Evolutionary conservation across 257 asterid species (phyloP), one percentile per base, ranked within the genome.

Genomic region (Leonotis leonurus): DNA sequence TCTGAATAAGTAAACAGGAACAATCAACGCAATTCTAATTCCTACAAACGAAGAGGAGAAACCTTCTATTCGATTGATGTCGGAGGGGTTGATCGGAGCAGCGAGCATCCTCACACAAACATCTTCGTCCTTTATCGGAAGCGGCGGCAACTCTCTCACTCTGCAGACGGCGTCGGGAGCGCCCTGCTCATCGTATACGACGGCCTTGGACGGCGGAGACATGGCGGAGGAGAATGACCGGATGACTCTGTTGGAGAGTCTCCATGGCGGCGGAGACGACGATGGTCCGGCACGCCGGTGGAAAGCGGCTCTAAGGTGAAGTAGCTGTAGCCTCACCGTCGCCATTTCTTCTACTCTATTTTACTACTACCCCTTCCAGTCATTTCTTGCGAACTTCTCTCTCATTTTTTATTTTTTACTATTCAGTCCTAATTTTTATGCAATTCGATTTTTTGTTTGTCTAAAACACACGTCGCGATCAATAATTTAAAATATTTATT

Each of bases 21-120:
- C 10, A 66, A 30, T 48, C 30, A 40, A 45, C 40, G 39, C 4
- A 18, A 40, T 45, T 59, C 30, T 17, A 53, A 18, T 32, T 45
- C 63, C 30, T 17, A 53, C 55, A 24, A 6, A 36, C 37, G 13
- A 33, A 52, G 14, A 50, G 55, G 60, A 65, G 32, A 27, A 3
- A 90, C 98, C 96, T 83, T 92, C 81, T 53, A 93, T 93, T 62
- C 99, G 76, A 68, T 93, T 93, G 56, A 93, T 85, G 67, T 93
- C 99, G 36, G 99, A 93, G 44, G 99, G 99, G 64, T 93, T 93
- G 55, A 93, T 87, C 2, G 99, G 99, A 59, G 97, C 77, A 11
- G 99, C 97, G 24, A 93, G 88, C 95, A 93, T 89, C 80, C 83
- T 79, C 66, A 93, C 99, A 70, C 99, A 93, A 12, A 87, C 87